Base-by-base conservation (phyloP, 257 asterid species). In the Penstemon barbatus region DNA sequence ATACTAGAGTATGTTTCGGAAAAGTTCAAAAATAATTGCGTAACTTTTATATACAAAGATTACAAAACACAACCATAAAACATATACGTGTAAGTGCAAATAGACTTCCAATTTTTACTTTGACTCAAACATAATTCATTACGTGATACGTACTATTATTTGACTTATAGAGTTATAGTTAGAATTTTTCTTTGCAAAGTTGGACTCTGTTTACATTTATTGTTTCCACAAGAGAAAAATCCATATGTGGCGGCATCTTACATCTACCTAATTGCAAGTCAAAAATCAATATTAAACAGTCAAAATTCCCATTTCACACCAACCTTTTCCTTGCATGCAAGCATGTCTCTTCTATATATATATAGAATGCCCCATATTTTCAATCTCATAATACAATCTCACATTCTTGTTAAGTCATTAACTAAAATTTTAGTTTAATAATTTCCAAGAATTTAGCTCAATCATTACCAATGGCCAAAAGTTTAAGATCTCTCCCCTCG, bases 281-380 rank as follows among this genome's bases (percentile, higher is more conserved):
- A 51, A 19, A 6, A 38, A 43, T 40, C 33, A 74, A 40, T 57
- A 42, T 43, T 37, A 38, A 70, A 15, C 45, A 71, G 7, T 51
- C 65, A 38, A 48, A 61, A 12, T 45, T 60, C 44, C n/a, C 2
- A 7, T 0, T 38, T 63, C 49, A 12, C 45, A 44, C n/a, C 13
- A 40, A n/a, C 56, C 12, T 48, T 7, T 36, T 50, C 3, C 19
- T 7, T 63, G 42, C 68, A 57, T 68, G 71, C 70, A 62, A 8
- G 73, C 46, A 73, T 3, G 6, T 39, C 37, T 43, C 4, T 25
- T 48, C 76, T 77, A 71, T 77, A 77, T 66, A 77, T 66, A 77
- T 72, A 61, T 71, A 15, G 5, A 51, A n/a, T 51, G 3, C 33
- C 33, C 33, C 56, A 51, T 13, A 25, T 2, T 18, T 4, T 51